phyloP scores from a whole-genome alignment of 2,329 filamentous ascomycete genomes.

The Diaporthe velutina region DNA sequence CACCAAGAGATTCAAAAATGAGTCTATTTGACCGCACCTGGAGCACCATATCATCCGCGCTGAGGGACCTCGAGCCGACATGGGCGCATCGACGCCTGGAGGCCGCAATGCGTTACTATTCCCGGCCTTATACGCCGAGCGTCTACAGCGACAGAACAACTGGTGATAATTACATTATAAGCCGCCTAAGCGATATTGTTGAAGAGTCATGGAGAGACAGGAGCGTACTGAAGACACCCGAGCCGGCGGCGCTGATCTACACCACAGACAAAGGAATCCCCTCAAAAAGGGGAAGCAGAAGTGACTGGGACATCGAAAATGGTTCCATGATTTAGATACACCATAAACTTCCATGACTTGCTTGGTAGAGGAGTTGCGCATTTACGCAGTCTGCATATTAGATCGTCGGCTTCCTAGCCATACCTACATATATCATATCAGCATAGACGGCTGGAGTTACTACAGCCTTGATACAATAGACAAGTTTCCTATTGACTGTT shows the following conservation, averaged over 20 bases:
- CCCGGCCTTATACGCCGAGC: background rate
- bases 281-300: background rate
- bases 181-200: background rate
- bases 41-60: background rate
- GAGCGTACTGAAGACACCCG: conserved; percentile 1
- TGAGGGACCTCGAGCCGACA: background rate
- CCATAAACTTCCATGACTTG: background rate
- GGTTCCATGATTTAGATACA: background rate
- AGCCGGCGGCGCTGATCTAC: background rate
- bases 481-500: no score
- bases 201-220: conserved; percentile 17
- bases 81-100: background rate
- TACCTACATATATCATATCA: background rate
- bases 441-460: background rate
- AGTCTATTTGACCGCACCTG: background rate
- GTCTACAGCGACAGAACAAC: background rate
- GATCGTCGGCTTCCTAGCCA: background rate
- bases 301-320: conserved; percentile 13
- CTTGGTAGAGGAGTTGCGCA: background rate
- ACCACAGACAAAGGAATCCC: background rate
- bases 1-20: background rate
- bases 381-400: background rate
- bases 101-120: no score
- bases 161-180: background rate
- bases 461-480: background rate